Percentiles rank a stretch among this genome's conserved stretches.
Conservation (phyloP, 2,329 filamentous ascomycete species). For the Alternaria brassicae region DNA sequence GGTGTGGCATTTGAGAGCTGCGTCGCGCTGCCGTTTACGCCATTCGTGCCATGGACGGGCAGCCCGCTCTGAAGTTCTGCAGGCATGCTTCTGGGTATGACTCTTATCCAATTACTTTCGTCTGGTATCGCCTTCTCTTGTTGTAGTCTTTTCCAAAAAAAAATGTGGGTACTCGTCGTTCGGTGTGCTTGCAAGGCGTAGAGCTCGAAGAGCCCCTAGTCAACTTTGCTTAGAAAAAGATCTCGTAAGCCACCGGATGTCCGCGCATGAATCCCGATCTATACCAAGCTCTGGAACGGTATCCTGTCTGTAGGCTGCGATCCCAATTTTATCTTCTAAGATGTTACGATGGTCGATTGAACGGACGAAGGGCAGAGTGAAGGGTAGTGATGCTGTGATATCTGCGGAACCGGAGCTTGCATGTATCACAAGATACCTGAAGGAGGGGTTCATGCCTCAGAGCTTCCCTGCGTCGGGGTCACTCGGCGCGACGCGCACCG, state of each 20-base stretch:
- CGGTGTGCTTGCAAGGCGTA: conserved; percentile 3
- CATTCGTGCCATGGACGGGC: conserved; percentile 27
- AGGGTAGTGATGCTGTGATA: not conserved
- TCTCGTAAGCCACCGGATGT: conserved; percentile 11
- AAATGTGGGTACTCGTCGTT: not conserved
- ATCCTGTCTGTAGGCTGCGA: not conserved
- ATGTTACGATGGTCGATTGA: not conserved
- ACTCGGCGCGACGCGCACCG: not conserved
- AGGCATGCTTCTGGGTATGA: conserved; percentile 29
- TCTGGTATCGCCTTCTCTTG: not conserved
- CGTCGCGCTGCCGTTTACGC: conserved; percentile 26
- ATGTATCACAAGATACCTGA: conserved; percentile 11
- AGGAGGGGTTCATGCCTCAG: conserved; percentile 19
- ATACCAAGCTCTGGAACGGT: not conserved
- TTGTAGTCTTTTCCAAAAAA: not conserved
- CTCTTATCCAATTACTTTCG: not conserved
- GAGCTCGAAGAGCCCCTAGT: not conserved
- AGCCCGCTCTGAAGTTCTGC: conserved; percentile 24
- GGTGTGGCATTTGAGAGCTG: conserved; percentile 35
- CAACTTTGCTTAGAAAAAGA: conserved; percentile 10
- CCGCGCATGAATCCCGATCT: conserved; percentile 2
- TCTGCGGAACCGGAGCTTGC: conserved; percentile 17
- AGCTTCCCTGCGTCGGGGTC: conserved; percentile 17
- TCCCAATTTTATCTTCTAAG: not conserved
- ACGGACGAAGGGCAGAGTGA: not conserved